phyloP scores from a whole-genome alignment of 1,284 basidiomycete genomes.

The Cronartium quercuum region DNA sequence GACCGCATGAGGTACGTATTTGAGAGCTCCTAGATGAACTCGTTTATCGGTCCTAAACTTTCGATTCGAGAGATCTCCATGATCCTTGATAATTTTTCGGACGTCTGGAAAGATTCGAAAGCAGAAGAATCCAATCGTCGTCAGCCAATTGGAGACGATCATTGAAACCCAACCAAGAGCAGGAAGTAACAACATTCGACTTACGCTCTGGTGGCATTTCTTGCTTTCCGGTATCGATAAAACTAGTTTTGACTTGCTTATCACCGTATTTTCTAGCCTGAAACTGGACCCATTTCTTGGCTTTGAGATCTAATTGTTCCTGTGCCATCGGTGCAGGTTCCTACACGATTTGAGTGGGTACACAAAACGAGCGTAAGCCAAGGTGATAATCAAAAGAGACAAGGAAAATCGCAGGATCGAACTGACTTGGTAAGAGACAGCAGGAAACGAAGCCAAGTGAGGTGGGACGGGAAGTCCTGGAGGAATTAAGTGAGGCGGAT shows the following conservation, averaged over 20 bases:
- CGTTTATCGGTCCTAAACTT: conserved; percentile 96
- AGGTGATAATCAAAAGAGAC: neutral
- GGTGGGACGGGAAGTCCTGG: conserved; percentile 29
- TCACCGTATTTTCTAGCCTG: conserved; percentile 84
- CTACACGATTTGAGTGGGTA: conserved; percentile 12
- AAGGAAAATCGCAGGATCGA: neutral
- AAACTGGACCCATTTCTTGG: conserved; percentile 88
- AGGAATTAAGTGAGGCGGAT: conserved; percentile 15
- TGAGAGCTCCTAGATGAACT: conserved; percentile 93
- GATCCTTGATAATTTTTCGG: conserved; percentile 50
- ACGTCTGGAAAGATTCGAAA: conserved; percentile 35
- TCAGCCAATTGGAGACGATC: conserved; percentile 50
- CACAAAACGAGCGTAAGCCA: neutral
- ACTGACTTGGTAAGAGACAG: conserved; percentile 26
- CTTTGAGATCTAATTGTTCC: conserved; percentile 73
- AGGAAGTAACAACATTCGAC: conserved; percentile 88
- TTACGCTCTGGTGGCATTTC: conserved; percentile 71
- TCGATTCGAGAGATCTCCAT: conserved; percentile 51
- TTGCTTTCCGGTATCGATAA: conserved; percentile 87
- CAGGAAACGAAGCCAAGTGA: conserved; percentile 26
- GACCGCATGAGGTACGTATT: conserved; percentile 98
- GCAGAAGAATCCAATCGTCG: neutral
- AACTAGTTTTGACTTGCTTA: conserved; percentile 71
- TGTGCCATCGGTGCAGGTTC: conserved; percentile 57
- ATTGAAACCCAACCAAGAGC: conserved; percentile 51